A percentile compares a stretch with the other conserved stretches of the same genome.
Conservation (phyloP, 2,329 filamentous ascomycete genomes). For the Talaromyces pinophilus region DNA sequence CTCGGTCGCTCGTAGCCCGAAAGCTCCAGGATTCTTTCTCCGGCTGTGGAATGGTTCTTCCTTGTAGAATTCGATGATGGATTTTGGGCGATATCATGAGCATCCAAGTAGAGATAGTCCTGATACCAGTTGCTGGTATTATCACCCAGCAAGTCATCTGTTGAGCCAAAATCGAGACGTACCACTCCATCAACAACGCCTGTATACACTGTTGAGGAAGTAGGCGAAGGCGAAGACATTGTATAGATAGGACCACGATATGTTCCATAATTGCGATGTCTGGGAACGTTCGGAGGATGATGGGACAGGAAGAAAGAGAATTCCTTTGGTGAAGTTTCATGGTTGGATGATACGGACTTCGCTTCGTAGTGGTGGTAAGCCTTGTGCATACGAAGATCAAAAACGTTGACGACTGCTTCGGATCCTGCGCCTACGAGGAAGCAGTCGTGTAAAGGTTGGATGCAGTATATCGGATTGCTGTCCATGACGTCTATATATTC, state of each 20-base stretch:
- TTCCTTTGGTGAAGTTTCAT: slow-evolving; percentile 31
- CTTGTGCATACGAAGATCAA: slow-evolving; percentile 59
- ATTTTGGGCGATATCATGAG: slow-evolving; percentile 21
- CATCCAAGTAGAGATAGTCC: slow-evolving; percentile 31
- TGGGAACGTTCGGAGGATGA: slow-evolving; percentile 25
- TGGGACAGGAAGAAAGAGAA: slow-evolving; percentile 49
- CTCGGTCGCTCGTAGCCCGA: slow-evolving; percentile 49
- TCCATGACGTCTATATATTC: slow-evolving; percentile 59
- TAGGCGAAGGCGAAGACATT: slow-evolving; percentile 47
- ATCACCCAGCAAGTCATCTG: slow-evolving; percentile 42
- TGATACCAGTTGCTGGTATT: slow-evolving; percentile 37
- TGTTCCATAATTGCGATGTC: slow-evolving; percentile 25
- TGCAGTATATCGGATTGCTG: slow-evolving; percentile 59
- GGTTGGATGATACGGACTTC: slow-evolving; percentile 16
- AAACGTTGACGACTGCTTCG: slow-evolving; percentile 62
- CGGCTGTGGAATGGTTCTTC: not conserved
- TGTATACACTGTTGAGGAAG: slow-evolving; percentile 49
- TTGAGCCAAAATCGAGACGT: slow-evolving; percentile 47
- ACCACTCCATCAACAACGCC: slow-evolving; percentile 47
- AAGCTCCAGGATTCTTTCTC: slow-evolving; percentile 37
- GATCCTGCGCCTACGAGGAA: slow-evolving; percentile 59
- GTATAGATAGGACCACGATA: slow-evolving; percentile 50
- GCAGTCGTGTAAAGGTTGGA: slow-evolving; percentile 57
- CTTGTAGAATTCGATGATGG: slow-evolving; percentile 25
- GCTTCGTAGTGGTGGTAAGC: slow-evolving; percentile 38